Percentiles rank a stretch among this genome's conserved stretches.
These are phyloP conservation scores for Phaeomoniella chlamydospora DNA, from an alignment of 2,329 filamentous ascomycete genomes.

Conservation along the genomic window DNA sequence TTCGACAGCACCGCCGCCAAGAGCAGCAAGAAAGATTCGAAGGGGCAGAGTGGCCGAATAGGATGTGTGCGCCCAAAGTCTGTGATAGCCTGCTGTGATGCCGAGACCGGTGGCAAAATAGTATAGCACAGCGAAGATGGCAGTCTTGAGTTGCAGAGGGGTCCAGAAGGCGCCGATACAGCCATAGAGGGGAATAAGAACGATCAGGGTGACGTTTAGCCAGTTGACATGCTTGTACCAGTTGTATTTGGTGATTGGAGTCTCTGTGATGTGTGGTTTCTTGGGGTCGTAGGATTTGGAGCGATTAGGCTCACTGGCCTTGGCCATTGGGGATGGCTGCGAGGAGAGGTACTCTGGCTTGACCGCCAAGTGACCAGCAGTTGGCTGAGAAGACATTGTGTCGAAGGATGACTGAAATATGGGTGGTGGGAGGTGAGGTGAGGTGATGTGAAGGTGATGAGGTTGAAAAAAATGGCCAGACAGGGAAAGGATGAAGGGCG, in stretches of 20 bases:
- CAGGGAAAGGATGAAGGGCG: too few relatives aligned
- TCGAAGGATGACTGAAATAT: not conserved
- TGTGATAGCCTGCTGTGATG: slow-evolving; percentile 66
- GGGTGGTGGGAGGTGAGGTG: not conserved
- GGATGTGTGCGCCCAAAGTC: slow-evolving; percentile 74
- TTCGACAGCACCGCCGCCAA: slow-evolving; percentile 71
- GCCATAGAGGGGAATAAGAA: slow-evolving; percentile 61
- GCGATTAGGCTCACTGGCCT: slow-evolving; percentile 35
- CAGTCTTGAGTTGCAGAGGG: slow-evolving; percentile 56
- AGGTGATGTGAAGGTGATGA: not conserved
- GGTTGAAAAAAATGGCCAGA: too few relatives aligned
- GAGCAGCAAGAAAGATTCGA: slow-evolving; percentile 67
- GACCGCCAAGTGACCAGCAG: slow-evolving; percentile 30
- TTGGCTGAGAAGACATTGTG: slow-evolving; percentile 36
- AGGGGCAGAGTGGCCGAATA: slow-evolving; percentile 66
- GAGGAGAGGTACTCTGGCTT: slow-evolving; percentile 31
- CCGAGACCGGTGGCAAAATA: slow-evolving; percentile 75
- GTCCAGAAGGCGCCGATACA: slow-evolving; percentile 65
- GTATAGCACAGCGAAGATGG: slow-evolving; percentile 59
- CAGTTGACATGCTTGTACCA: slow-evolving; percentile 92
- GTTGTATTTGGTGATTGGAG: slow-evolving; percentile 65
- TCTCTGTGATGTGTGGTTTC: slow-evolving; percentile 78
- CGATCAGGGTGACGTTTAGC: slow-evolving; percentile 72
- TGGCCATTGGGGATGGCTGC: slow-evolving; percentile 31
- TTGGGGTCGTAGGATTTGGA: slow-evolving; percentile 41